phyloP scores from a whole-genome alignment of 2,329 filamentous ascomycete species.

The Colletotrichum phormii region DNA sequence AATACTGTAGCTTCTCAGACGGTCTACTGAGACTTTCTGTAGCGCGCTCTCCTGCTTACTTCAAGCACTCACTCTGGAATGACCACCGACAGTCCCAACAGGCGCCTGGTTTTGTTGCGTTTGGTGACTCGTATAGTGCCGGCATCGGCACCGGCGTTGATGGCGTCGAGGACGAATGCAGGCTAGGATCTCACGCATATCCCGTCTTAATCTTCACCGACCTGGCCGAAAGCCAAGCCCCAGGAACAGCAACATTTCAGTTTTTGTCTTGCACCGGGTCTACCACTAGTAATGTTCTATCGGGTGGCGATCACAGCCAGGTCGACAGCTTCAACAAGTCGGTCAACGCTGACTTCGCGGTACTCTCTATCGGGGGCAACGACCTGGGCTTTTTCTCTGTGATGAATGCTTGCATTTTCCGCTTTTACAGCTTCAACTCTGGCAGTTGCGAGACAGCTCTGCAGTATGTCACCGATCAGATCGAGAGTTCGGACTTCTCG shows the following conservation, averaged over 20 bases:
- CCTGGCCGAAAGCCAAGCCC: conserved; percentile 43
- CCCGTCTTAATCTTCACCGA: conserved; percentile 53
- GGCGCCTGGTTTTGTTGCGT: conserved; percentile 48
- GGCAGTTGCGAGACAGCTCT: conserved; percentile 57
- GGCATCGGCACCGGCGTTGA: conserved; percentile 59
- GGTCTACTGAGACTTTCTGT: conserved; percentile 1
- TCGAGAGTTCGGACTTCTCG: conserved; percentile 52
- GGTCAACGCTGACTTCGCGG: conserved; percentile 53
- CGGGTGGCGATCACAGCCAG: conserved; percentile 51
- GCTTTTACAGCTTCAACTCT: conserved; percentile 61
- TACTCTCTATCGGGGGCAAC: conserved; percentile 61
- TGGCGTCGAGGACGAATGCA: conserved; percentile 54
- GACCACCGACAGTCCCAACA: not conserved
- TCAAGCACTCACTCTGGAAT: not conserved
- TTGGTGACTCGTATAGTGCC: conserved; percentile 61
- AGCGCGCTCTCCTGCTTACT: not conserved
- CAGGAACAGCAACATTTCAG: conserved; percentile 50
- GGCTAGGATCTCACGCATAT: conserved; percentile 55
- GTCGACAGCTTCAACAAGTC: conserved; percentile 54
- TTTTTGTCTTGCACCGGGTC: conserved; percentile 61
- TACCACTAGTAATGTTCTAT: conserved; percentile 53
- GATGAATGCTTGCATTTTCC: conserved; percentile 62
- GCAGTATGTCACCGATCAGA: conserved; percentile 45
- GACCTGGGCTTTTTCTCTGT: conserved; percentile 62
- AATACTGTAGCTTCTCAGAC: not conserved